Percentiles rank a stretch among this genome's conserved stretches.
Conservation (phyloP, 441 rosid species). For the Syzygium malaccense region DNA sequence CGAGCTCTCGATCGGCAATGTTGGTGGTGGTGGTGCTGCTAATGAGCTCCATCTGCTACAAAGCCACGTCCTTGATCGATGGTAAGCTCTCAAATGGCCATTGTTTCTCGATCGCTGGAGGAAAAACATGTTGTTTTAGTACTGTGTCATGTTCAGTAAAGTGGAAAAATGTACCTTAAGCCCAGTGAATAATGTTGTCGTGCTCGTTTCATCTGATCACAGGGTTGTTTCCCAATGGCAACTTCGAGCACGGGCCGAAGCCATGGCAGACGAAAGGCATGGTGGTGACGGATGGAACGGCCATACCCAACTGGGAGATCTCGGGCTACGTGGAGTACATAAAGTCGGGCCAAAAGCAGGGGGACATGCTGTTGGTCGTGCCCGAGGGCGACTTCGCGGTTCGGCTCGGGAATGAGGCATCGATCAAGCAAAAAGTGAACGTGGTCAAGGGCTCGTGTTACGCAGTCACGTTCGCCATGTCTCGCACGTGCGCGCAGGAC, state of each 20-base stretch:
- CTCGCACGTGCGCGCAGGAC: not conserved
- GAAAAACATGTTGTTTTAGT: not conserved
- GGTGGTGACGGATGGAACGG: not conserved
- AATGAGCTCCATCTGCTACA: not conserved
- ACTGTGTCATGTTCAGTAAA: not conserved
- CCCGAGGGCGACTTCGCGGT: not conserved
- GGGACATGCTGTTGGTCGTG: not conserved
- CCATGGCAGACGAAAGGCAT: not conserved
- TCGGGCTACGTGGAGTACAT: not conserved
- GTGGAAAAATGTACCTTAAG: not conserved
- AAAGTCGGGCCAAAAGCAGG: not conserved
- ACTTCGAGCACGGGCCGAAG: not conserved
- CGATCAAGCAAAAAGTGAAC: not conserved
- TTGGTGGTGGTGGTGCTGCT: not conserved
- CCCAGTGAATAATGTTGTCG: not conserved
- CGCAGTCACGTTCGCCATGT: not conserved
- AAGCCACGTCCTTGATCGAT: not conserved
- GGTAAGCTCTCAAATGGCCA: not conserved
- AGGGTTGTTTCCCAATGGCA: not conserved
- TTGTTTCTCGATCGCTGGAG: not conserved
- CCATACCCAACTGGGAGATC: not conserved
- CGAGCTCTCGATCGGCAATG: not conserved
- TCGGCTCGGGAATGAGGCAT: not conserved
- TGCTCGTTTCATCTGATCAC: not conserved
- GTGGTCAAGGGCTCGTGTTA: not conserved